Evolutionary conservation across 192 early-diverging fungal genomes (phyloP).

Genomic region (Backusella psychrophila): DNA sequence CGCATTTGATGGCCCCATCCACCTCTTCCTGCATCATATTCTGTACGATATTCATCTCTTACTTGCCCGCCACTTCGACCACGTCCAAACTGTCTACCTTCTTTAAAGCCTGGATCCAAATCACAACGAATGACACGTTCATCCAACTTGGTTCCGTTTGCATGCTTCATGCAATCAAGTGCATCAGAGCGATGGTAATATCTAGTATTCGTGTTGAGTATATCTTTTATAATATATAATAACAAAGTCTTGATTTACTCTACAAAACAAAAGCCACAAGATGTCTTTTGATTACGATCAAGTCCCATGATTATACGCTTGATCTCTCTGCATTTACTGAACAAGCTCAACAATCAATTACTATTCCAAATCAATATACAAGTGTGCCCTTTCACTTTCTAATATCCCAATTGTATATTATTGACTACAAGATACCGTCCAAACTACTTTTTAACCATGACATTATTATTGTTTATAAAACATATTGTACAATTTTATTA

Average conservation of each 20-base stretch:
- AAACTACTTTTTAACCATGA: too few species aligned
- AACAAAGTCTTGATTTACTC: slow-evolving; percentile 65
- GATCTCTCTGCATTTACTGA: slow-evolving; percentile 94
- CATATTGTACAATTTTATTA: background rate
- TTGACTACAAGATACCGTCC: too few species aligned
- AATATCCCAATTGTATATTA: too few species aligned
- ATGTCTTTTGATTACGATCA: slow-evolving; percentile 88
- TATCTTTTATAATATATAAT: background rate
- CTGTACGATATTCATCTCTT: slow-evolving; percentile 93
- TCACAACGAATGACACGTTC: slow-evolving; percentile 94
- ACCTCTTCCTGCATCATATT: slow-evolving; percentile 94
- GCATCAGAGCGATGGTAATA: slow-evolving; percentile 90
- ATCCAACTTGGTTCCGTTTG: slow-evolving; percentile 94
- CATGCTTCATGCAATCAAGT: slow-evolving; percentile 90
- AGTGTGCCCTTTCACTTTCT: too few species aligned
- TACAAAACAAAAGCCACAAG: slow-evolving; percentile 99
- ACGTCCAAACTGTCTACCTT: slow-evolving; percentile 92
- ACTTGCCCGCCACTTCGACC: slow-evolving; percentile 95
- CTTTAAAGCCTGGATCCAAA: slow-evolving; percentile 92
- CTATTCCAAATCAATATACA: too few species aligned
- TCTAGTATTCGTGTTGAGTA: slow-evolving; percentile 36
- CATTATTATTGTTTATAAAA: background rate
- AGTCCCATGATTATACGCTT: slow-evolving; percentile 99
- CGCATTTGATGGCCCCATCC: slow-evolving; percentile 89
- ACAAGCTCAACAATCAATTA: slow-evolving; percentile 26